Percentiles rank a stretch among this genome's conserved stretches.
These are phyloP conservation scores for Exserohilum rostratum DNA, from an alignment of 2,329 filamentous ascomycete species.

Conservation along the genomic window DNA sequence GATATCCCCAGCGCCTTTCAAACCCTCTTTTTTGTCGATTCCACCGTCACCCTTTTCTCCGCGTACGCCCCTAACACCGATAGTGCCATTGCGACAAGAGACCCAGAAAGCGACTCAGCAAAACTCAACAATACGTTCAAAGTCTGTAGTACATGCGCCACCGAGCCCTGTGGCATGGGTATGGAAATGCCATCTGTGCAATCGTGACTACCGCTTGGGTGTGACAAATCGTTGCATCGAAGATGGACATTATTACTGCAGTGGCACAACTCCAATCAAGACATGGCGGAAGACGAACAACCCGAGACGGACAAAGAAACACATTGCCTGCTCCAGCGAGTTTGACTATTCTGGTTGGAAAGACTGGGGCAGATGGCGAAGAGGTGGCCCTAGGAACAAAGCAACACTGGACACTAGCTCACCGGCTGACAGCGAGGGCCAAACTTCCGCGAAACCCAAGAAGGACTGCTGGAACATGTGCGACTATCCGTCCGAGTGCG, in stretches of 20 bases:
- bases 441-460: neutral
- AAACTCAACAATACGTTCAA: constrained; percentile 19
- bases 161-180: constrained; percentile 53
- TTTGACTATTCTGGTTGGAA: constrained; percentile 63
- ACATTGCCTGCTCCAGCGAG: constrained; percentile 55
- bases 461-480: constrained; percentile 54
- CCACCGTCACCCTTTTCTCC: constrained; percentile 55
- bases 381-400: constrained; percentile 10
- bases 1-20: constrained; percentile 51
- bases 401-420: neutral
- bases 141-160: constrained; percentile 26
- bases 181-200: constrained; percentile 62
- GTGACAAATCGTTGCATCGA: constrained; percentile 60
- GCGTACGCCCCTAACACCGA: constrained; percentile 29
- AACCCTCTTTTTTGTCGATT: constrained; percentile 52
- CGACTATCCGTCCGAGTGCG: constrained; percentile 56
- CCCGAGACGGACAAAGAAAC: constrained; percentile 27
- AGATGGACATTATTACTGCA: constrained; percentile 62
- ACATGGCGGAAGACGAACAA: constrained; percentile 30
- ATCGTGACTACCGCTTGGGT: constrained; percentile 54
- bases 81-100: neutral
- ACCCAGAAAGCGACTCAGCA: neutral
- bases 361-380: constrained; percentile 53
- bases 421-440: neutral
- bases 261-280: constrained; percentile 52